Evolutionary conservation across 148 eudicot species (phyloP), one percentile per base, ranked within the genome.

Genomic region (Cornus suecica): DNA sequence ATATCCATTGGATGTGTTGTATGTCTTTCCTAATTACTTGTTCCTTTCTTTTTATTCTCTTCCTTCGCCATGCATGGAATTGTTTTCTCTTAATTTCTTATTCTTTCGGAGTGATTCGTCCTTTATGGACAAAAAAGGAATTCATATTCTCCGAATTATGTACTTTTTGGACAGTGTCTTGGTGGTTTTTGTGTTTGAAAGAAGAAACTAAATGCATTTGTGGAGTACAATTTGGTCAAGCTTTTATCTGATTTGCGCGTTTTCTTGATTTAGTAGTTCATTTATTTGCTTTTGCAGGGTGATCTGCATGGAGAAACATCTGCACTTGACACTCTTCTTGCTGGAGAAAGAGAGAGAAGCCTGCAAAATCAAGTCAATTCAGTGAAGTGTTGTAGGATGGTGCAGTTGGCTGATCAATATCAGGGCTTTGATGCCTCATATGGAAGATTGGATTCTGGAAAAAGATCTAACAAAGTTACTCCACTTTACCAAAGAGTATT

Each of bases 401-500:
- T 80, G 77, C 84, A 82, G 25, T 73, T 77, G 42, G 69, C 77
- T 28, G 82, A 80, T 62, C 89, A 83, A 75, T 84, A 78, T 83
- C 87, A 84, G 30, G 86, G 79, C 26, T 73, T 67, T 76, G 89
- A 85, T 77, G 76, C 65, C 75, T 79, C 79, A 64, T 77, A 54
- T 69, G 84, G 86, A 78, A 85, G 79, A 65, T 32, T 72, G 54
- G 87, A 85, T 51, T 70, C 84, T 63, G 90, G 78, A 65, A 84
- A 74, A 77, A 78, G 77, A 72, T 67, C 65, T 52, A 79, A 84
- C 68, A 71, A 61, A 68, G 77, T 71, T 42, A 78, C 87, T 54
- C 95, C 97, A 34, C 77, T 94, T 66, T 88, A 86, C 74, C 95
- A 92, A 71, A 94, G 94, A 81, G 90, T 94, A 71, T 87, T 94